Evolutionary conservation across 2,329 filamentous ascomycete species (phyloP).

Genomic region (Cytospora piceicola): DNA sequence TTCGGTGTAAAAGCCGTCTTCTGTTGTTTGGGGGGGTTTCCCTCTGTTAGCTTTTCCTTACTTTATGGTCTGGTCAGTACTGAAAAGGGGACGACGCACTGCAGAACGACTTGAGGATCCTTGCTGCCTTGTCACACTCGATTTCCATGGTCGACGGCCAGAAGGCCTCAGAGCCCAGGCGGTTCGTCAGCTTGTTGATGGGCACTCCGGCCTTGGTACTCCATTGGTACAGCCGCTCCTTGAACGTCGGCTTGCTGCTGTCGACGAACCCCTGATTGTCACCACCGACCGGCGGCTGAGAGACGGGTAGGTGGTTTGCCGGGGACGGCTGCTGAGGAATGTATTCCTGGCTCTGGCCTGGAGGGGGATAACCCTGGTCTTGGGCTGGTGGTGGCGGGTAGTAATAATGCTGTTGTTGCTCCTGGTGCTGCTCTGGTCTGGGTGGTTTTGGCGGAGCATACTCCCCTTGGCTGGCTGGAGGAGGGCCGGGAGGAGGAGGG

Average conservation of each 20-base stretch:
- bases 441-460: constrained; percentile 13
- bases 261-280: not conserved
- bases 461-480: not conserved
- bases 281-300: not conserved
- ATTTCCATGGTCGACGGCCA: constrained; percentile 39
- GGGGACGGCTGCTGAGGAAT: not conserved
- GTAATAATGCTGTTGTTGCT: constrained; percentile 1
- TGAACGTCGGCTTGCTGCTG: constrained; percentile 23
- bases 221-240: constrained; percentile 36
- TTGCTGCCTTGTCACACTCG: constrained; percentile 70
- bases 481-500: constrained; percentile 11
- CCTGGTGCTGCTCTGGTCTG: constrained; percentile 10
- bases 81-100: constrained; percentile 49
- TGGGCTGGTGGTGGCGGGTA: not conserved
- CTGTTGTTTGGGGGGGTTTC: constrained; percentile 27
- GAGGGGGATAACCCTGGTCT: not conserved
- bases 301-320: not conserved
- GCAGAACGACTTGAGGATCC: constrained; percentile 76
- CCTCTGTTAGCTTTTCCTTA: constrained; percentile 35
- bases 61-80: not conserved
- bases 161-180: constrained; percentile 57
- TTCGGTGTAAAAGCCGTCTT: constrained; percentile 41
- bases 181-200: constrained; percentile 71
- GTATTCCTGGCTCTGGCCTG: not conserved
- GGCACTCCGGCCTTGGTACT: constrained; percentile 53